Conservation (phyloP, 169 alveolate species). For the Theileria parva region DNA sequence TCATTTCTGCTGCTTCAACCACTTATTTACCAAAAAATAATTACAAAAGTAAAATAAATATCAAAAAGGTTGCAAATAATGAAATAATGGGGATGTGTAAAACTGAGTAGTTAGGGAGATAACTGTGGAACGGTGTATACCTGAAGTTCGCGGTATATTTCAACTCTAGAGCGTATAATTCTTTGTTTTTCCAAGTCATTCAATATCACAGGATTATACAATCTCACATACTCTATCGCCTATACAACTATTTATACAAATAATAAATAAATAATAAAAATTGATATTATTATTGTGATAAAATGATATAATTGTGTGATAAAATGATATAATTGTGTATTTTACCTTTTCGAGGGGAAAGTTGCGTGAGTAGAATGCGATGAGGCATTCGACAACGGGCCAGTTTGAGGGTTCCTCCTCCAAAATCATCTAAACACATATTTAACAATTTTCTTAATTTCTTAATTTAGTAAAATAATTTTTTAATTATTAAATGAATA, state of each 20-base stretch:
- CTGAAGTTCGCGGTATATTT: slow-evolving; percentile 76
- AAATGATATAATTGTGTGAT: too few species aligned
- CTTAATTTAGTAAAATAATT: too few species aligned
- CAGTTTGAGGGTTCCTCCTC: slow-evolving; percentile 78
- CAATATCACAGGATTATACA: slow-evolving; percentile 75
- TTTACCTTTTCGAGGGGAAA: slow-evolving; percentile 85
- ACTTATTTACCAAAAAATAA: too few species aligned
- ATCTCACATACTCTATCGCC: slow-evolving; percentile 77
- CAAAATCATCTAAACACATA: slow-evolving; percentile 69
- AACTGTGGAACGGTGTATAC: slow-evolving; percentile 6
- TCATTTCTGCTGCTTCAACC: background rate
- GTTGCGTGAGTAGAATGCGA: slow-evolving; percentile 88
- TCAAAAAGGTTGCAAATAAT: background rate
- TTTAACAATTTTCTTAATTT: background rate
- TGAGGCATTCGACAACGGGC: slow-evolving; percentile 91
- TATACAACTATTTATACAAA: slow-evolving; percentile 3
- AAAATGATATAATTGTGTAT: too few species aligned
- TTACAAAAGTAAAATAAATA: too few species aligned
- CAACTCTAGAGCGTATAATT: slow-evolving; percentile 77
- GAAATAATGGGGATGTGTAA: background rate
- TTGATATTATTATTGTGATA: background rate
- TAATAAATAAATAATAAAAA: too few species aligned
- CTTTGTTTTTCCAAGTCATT: slow-evolving; percentile 71
- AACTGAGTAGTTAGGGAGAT: background rate
- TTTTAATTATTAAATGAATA: background rate